Evolutionary conservation across 2,329 filamentous ascomycete genomes (phyloP).

Genomic region (Fusarium beomiforme): DNA sequence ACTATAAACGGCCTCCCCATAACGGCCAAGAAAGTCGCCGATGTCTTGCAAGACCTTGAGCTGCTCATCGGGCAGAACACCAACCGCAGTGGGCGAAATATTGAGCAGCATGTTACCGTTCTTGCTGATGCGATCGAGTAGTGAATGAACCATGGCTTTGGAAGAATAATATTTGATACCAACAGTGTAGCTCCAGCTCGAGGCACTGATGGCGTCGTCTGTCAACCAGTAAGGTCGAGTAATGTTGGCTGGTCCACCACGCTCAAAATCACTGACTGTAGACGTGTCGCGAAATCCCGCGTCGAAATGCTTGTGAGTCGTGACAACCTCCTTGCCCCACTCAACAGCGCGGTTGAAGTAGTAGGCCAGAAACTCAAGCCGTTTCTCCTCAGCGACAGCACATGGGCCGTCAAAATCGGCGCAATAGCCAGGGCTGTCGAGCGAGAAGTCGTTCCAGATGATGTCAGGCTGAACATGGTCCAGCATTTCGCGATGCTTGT

Average conservation of each 20-base stretch:
- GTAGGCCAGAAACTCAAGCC: slow-evolving; percentile 3
- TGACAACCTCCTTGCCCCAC: slow-evolving; percentile 10
- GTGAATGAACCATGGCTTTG: slow-evolving; percentile 10
- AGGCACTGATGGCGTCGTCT: slow-evolving; percentile 11
- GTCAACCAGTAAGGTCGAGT: slow-evolving; percentile 14
- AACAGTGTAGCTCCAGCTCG: slow-evolving; percentile 12
- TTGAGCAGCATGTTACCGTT: slow-evolving; percentile 16
- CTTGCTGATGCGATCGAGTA: slow-evolving; percentile 12
- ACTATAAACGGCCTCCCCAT: background rate
- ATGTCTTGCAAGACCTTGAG: slow-evolving; percentile 11
- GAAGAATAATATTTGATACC: slow-evolving; percentile 20
- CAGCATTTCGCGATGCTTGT: slow-evolving; percentile 15
- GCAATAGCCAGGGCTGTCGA: slow-evolving; percentile 1
- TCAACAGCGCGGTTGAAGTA: slow-evolving; percentile 14
- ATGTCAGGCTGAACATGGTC: slow-evolving; percentile 17
- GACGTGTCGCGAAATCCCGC: slow-evolving; percentile 16
- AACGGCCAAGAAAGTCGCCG: background rate
- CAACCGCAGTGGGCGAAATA: slow-evolving; percentile 4
- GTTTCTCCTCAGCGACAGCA: background rate
- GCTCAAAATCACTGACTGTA: slow-evolving; percentile 10
- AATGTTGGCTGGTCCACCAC: slow-evolving; percentile 4
- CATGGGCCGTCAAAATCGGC: slow-evolving; percentile 1
- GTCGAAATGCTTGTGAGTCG: slow-evolving; percentile 14
- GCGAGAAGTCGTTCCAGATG: slow-evolving; percentile 18
- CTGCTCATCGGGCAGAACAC: background rate